phyloP scores from a whole-genome alignment of 768 basidiomycete genomes.

The Phlebiopsis flavidoalba region DNA sequence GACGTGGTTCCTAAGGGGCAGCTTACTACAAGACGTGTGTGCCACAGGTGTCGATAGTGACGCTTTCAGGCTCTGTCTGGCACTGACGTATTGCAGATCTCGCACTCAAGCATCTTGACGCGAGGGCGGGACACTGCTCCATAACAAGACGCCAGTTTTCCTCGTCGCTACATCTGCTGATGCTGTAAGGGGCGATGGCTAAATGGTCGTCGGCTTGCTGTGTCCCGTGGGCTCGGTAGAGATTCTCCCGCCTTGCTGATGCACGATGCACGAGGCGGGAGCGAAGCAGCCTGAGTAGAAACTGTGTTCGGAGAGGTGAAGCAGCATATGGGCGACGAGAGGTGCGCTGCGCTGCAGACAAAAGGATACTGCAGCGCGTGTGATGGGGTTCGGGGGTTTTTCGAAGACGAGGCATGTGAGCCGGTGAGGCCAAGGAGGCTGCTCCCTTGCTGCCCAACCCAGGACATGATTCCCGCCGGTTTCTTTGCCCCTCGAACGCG shows the following conservation, averaged over 20 bases:
- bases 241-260: background rate
- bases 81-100: background rate
- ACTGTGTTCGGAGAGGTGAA: background rate
- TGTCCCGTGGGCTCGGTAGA: too few relatives aligned
- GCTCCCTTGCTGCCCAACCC: background rate
- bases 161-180: slow-evolving; percentile 34
- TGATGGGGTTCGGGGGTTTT: background rate
- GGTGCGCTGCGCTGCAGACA: too few relatives aligned
- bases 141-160: slow-evolving; percentile 26
- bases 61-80: background rate
- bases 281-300: background rate
- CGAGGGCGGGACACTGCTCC: background rate
- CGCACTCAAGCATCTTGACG: background rate
- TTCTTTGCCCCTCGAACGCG: background rate
- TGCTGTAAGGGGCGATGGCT: slow-evolving; percentile 25
- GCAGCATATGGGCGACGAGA: background rate
- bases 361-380: too few relatives aligned
- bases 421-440: background rate
- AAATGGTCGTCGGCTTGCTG: slow-evolving; percentile 10
- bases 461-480: background rate
- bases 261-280: background rate
- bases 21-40: background rate
- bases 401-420: background rate
- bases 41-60: background rate
- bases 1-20: background rate